Evolutionary conservation across 495 filamentous ascomycete species (phyloP), one percentile per base, ranked within the genome.

Genomic region (Podospora comata): DNA sequence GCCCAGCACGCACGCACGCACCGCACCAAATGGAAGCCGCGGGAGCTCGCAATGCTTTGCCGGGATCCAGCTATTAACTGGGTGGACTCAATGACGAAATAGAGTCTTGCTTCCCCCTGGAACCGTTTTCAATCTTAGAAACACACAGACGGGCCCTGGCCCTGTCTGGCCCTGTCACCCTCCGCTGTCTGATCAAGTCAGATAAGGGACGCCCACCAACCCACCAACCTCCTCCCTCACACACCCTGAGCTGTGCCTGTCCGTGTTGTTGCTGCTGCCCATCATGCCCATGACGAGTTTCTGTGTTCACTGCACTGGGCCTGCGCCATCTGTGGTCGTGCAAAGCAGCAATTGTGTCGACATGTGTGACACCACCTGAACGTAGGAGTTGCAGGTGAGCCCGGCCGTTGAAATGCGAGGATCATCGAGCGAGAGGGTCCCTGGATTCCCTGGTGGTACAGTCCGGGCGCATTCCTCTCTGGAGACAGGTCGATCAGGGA

Each of bases 31-130:
- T 48, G 15, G 39, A 48, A 48, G 5, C 39, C 7, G 39, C 39
- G 23, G 55, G n/a, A 15, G 55, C 23, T 58, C n/a, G 55, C 23
- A 26, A 26, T 19, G 55, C 5, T n/a, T 4, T 1, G 9, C n/a
- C 55, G 18, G 55, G 18, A 19, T 26, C 55, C 18, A 58, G 55
- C 55, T 58, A 19, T 58, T 9, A 66, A 55, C 28, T 5, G 1
- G 55, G 64, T 39, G 28, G 54, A 66, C 20, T 66, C 54, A 32
- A 66, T 66, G 64, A 66, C 64, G 64, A 66, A 66, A 66, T 60
- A 32, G 23, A 26, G 28, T 63, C 30, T 63, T 32, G 32, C 11
- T 63, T 28, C 27, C 27, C 32, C 26, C 59, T 28, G 11, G 11
- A 26, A 23, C 59, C 20, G 23, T 32, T 32, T 28, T 32, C 30